A percentile compares a stretch with the other conserved stretches of the same genome.
Evolutionary conservation across 1,284 basidiomycete genomes (phyloP).

Genomic region (Gymnopus androsaceus): DNA sequence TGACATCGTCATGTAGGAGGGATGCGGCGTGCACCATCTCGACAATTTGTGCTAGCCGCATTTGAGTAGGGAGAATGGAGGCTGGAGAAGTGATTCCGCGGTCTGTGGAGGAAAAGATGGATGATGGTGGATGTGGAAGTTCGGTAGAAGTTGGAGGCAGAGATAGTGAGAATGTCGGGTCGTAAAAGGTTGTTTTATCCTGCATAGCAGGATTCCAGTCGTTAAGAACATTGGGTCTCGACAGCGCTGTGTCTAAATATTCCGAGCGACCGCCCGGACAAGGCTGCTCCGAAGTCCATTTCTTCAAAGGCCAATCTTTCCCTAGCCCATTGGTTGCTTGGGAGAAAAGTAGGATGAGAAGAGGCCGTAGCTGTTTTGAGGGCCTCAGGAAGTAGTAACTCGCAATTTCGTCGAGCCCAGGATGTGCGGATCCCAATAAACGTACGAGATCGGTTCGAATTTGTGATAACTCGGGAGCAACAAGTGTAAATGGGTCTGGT

Average conservation of each 20-base stretch:
- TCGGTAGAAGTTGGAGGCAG: conserved; percentile 28
- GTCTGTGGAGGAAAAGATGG: conserved; percentile 22
- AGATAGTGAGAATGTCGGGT: conserved; percentile 42
- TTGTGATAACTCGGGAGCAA: conserved; percentile 74
- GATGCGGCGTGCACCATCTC: conserved; percentile 99
- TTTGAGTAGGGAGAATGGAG: conserved; percentile 78
- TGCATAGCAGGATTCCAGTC: conserved; percentile 85
- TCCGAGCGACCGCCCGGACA: conserved; percentile 50
- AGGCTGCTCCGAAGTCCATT: conserved; percentile 54
- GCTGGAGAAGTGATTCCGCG: conserved; percentile 36
- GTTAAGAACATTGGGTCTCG: conserved; percentile 74
- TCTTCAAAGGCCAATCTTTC: conserved; percentile 54
- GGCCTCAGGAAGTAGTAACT: conserved; percentile 83
- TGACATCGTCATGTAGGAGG: conserved; percentile 93
- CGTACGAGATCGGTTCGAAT: conserved; percentile 77
- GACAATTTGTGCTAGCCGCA: conserved; percentile 92
- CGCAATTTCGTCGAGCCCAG: conserved; percentile 82
- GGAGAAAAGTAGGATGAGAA: conserved; percentile 79
- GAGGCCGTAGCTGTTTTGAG: conserved; percentile 80
- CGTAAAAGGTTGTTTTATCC: conserved; percentile 55
- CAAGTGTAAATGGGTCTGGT: conserved; percentile 67
- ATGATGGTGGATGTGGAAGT: conserved; percentile 21
- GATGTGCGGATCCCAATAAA: conserved; percentile 88
- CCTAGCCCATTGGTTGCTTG: conserved; percentile 85
- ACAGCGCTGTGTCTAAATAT: conserved; percentile 69